Conservation (phyloP, 1,284 basidiomycete species). For the Ceraceosorus guamensis region DNA sequence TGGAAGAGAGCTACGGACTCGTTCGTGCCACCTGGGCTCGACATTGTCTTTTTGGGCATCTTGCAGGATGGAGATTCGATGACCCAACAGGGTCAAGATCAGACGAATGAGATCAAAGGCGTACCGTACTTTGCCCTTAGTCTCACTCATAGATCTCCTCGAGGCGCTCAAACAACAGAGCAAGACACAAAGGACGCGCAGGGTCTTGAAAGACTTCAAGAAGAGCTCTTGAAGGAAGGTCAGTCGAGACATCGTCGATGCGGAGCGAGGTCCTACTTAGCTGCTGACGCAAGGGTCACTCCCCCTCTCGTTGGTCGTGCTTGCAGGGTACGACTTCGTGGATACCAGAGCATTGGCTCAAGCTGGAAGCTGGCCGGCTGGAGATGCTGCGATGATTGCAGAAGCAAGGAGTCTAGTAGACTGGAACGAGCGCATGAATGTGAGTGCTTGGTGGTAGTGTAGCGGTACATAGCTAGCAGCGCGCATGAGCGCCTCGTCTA, state of each 20-base stretch:
- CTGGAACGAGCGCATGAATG: conserved; percentile 39
- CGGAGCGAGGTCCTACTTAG: too few species aligned
- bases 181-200: neutral
- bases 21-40: conserved; percentile 23
- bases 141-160: conserved; percentile 24
- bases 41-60: conserved; percentile 40
- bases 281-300: too few species aligned
- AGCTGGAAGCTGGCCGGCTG: conserved; percentile 19
- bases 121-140: conserved; percentile 43
- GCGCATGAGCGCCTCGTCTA: conserved; percentile 52
- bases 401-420: conserved; percentile 38
- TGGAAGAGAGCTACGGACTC: conserved; percentile 26
- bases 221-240: conserved; percentile 15
- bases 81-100: conserved; percentile 21
- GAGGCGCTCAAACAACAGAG: too few species aligned
- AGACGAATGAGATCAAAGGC: conserved; percentile 13
- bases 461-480: conserved; percentile 82
- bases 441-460: conserved; percentile 4
- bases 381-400: conserved; percentile 36
- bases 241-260: too few species aligned
- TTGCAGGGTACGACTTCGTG: conserved; percentile 38
- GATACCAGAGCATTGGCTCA: conserved; percentile 33
- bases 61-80: conserved; percentile 19
- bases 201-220: conserved; percentile 10
- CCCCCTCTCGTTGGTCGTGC: too few species aligned